Base-by-base conservation (phyloP, 1,139 yeast species). In the Lipomyces yarrowii region DNA sequence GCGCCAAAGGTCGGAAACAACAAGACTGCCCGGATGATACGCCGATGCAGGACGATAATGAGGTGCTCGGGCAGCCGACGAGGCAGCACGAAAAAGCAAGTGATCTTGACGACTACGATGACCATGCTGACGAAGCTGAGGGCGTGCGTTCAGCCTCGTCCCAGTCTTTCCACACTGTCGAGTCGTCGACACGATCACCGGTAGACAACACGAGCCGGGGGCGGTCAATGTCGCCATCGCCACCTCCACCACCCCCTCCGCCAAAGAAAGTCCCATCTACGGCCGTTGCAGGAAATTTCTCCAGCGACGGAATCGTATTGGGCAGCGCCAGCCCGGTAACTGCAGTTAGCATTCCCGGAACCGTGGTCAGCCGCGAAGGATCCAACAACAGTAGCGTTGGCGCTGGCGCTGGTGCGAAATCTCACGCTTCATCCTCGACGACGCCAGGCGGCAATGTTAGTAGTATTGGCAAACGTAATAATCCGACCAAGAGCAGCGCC, bases 291-390 rank as follows among this genome's bases (percentile, higher is more conserved):
- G 58, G 26, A 46, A 13, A 15, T 23, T 37, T 32, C 15, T 53
- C 53, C 53, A 55, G 26, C 2, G 46, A 48, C 18, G 64, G 64
- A n/a, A 62, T 62, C 32, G 46, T 58, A 1, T 42, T 62, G 21
- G 62, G 64, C 18, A 56, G 56, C 13, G 59, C 64, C 11, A 62
- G 59, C 32, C 58, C 64, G 7, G 62, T 62, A 35, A 62, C 64
- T 1, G 64, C 59, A 1, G 57, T 62, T 4, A 57, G 54, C 15
- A 56, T 54, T 32, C 64, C 64, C 11, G 57, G 63, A 10, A 42
- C 4, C 35, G 52, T 56, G 56, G 59, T 15, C 30, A 23, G 26
- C 3, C 33, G 55, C 30, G 33, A 23, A 32, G 3, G 21, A 56
- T 21, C 56, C 56, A 8, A 54, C 56, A 23, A 59, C 42, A 18